phyloP scores from a whole-genome alignment of 2,329 filamentous ascomycete species.

The Metarhizium humberi region DNA sequence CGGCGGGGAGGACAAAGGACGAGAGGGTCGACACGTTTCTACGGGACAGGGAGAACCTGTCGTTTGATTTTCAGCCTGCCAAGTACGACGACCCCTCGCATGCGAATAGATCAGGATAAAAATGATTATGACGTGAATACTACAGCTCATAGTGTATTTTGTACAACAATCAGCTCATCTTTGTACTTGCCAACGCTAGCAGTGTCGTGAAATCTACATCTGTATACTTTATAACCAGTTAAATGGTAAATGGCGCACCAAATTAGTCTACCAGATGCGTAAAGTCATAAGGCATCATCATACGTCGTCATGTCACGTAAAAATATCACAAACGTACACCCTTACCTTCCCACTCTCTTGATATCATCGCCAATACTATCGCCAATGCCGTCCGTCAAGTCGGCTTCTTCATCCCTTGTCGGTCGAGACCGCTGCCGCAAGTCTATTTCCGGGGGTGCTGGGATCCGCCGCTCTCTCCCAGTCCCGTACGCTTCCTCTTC shows the following conservation, averaged over 20 bases:
- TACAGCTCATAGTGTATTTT: background rate
- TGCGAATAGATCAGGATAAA: background rate
- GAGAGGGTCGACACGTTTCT: conserved; percentile 72
- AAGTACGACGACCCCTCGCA: conserved; percentile 18
- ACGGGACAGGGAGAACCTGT: conserved; percentile 52
- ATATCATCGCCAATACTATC: background rate
- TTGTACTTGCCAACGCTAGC: too few relatives aligned
- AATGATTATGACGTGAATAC: background rate
- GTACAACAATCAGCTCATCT: too few relatives aligned
- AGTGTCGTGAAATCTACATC: background rate
- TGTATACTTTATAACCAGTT: background rate
- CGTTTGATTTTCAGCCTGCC: conserved; percentile 21
- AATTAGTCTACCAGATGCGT: background rate
- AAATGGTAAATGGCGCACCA: background rate
- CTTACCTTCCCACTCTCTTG: background rate
- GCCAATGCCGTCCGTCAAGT: conserved; percentile 1
- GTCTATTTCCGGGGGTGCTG: background rate
- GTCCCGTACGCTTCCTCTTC: background rate
- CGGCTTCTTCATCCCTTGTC: background rate
- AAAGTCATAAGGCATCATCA: conserved; percentile 1
- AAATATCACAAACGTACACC: background rate
- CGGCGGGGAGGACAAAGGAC: conserved; percentile 44
- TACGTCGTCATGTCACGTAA: background rate
- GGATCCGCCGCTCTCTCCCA: background rate
- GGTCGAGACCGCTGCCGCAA: background rate